phyloP scores from a whole-genome alignment of 2,329 filamentous ascomycete genomes.

The Pseudopyrenochaeta lycopersici region DNA sequence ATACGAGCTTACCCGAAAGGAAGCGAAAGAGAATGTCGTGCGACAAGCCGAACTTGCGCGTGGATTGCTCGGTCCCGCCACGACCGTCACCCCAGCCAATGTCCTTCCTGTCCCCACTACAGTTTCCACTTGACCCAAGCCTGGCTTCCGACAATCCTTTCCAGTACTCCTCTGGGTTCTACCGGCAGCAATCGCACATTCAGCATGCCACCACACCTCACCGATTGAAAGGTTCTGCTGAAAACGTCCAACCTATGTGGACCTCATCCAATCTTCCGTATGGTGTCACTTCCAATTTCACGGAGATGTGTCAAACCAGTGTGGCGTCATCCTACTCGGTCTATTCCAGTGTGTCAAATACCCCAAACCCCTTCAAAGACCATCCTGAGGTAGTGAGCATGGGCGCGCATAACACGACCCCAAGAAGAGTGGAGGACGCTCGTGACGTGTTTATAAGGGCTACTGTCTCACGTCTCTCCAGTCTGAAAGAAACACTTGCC shows the following conservation, averaged over 20 bases:
- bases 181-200: background rate
- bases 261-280: background rate
- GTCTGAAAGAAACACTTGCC: background rate
- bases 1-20: background rate
- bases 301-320: background rate
- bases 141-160: background rate
- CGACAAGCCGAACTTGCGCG: background rate
- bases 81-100: background rate
- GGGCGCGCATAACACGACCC: background rate
- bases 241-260: background rate
- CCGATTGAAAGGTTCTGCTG: background rate
- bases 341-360: background rate
- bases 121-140: background rate
- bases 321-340: background rate
- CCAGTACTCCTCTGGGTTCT: background rate
- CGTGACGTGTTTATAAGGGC: background rate
- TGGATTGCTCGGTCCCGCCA: background rate
- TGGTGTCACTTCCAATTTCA: background rate
- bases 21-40: background rate
- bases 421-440: background rate
- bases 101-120: background rate
- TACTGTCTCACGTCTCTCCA: background rate
- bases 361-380: background rate
- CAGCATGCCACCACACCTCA: background rate
- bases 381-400: background rate